Percentiles rank a stretch among this genome's conserved stretches.
These are phyloP conservation scores for Sugiyamaella americana DNA, from an alignment of 805 yeast species.

Conservation along the genomic window DNA sequence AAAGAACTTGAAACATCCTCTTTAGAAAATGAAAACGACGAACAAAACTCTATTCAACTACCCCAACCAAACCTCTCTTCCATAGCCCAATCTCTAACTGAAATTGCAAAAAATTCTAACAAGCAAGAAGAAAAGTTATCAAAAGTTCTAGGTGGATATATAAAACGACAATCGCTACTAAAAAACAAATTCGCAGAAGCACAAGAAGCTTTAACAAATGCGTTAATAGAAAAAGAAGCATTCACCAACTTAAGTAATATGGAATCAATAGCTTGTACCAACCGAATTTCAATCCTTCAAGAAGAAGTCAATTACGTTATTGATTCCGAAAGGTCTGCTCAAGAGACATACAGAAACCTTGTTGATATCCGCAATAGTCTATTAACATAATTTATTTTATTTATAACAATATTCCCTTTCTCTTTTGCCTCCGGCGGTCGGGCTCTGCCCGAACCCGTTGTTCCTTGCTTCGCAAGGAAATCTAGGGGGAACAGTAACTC, in stretches of 20 bases:
- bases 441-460: too few relatives aligned
- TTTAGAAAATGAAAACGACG: neutral
- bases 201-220: conserved; percentile 11
- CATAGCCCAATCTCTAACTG: conserved; percentile 2
- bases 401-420: too few relatives aligned
- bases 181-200: conserved; percentile 19
- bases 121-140: conserved; percentile 30
- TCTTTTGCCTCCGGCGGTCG: too few relatives aligned
- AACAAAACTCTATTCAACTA: neutral
- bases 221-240: conserved; percentile 12
- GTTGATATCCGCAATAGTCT: conserved; percentile 1
- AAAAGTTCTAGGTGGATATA: conserved; percentile 32
- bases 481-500: too few relatives aligned
- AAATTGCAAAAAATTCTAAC: conserved; percentile 24
- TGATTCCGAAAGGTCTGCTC: conserved; percentile 23
- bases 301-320: conserved; percentile 24
- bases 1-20: conserved; percentile 8
- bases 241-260: conserved; percentile 17
- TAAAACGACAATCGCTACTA: conserved; percentile 27
- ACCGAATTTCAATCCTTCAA: conserved; percentile 19
- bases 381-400: neutral
- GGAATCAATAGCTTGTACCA: conserved; percentile 21
- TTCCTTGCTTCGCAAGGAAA: too few relatives aligned
- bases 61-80: neutral
- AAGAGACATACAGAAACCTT: conserved; percentile 21